Percentiles rank a stretch among this genome's conserved stretches.
These are phyloP conservation scores for Avena sativa DNA, from an alignment of 176 grass and related monocot genomes.

Conservation along the genomic window DNA sequence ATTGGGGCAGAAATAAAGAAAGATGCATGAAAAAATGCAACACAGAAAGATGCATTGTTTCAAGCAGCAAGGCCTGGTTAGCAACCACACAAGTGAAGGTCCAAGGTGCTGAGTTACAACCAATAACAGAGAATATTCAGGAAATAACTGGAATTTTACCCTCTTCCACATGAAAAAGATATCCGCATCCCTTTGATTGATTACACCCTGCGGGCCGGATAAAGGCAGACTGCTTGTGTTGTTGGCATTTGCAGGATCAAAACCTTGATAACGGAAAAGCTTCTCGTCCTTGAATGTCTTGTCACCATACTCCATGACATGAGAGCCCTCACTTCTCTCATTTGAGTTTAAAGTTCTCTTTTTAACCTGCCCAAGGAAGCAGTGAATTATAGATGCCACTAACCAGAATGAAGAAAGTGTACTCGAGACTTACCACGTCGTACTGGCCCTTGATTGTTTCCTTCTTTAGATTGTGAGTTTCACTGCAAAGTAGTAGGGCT, in stretches of 20 bases:
- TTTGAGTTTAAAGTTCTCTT: conserved; percentile 51
- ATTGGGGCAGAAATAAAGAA: background rate
- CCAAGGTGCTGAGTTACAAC: background rate
- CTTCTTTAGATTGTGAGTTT: conserved; percentile 76
- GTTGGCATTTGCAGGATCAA: conserved; percentile 73
- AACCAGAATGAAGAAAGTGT: conserved; percentile 21
- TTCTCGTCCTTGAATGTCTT: conserved; percentile 78
- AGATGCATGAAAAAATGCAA: background rate
- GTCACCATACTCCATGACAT: conserved; percentile 98
- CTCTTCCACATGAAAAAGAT: conserved; percentile 88
- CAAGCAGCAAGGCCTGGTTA: background rate
- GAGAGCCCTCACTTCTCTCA: conserved; percentile 76
- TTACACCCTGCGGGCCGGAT: conserved; percentile 33
- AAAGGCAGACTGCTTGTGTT: conserved; percentile 51
- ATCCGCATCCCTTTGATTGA: conserved; percentile 94
- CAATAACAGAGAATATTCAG: background rate
- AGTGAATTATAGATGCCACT: background rate
- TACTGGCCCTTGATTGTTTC: conserved; percentile 81
- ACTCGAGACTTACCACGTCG: conserved; percentile 60
- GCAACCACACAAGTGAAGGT: background rate
- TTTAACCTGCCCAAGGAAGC: conserved; percentile 64
- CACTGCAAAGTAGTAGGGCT: conserved; percentile 54
- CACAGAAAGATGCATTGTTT: background rate
- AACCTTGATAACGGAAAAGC: conserved; percentile 91
- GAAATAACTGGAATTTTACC: conserved; percentile 44